These are phyloP conservation scores for Haematococcus lacustris DNA, from an alignment of 139 green algal species.

Conservation along the genomic window DNA sequence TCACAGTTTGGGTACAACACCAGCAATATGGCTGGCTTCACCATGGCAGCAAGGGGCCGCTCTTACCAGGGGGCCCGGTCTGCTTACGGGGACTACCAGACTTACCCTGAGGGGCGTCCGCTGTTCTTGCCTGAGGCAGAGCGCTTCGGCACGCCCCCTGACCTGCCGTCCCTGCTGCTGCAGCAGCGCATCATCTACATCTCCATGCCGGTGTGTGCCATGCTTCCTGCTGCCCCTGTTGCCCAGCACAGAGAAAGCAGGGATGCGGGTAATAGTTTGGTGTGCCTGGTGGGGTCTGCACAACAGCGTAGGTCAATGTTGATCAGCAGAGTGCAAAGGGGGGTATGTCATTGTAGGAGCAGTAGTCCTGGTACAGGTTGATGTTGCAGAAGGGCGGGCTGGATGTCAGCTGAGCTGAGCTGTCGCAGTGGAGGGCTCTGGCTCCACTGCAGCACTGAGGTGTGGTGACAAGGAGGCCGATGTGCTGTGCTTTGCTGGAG, in stretches of 20 bases:
- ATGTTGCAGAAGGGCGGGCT: neutral
- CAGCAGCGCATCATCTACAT: slow-evolving; percentile 80
- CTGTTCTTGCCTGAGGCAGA: slow-evolving; percentile 54
- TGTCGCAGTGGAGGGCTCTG: too few relatives aligned
- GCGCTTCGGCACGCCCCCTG: slow-evolving; percentile 55
- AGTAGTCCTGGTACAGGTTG: neutral
- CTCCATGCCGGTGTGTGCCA: slow-evolving; percentile 62
- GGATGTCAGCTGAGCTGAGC: too few relatives aligned
- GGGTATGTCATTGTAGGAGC: neutral
- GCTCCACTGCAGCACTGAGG: too few relatives aligned
- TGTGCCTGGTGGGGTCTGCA: neutral
- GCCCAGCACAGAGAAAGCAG: neutral
- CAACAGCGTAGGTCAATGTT: neutral
- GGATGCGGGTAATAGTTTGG: neutral
- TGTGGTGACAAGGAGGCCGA: too few relatives aligned
- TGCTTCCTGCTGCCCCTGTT: neutral
- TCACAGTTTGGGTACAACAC: slow-evolving; percentile 31
- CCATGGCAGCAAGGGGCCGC: slow-evolving; percentile 11
- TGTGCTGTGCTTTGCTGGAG: too few relatives aligned
- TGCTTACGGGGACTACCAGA: slow-evolving; percentile 44
- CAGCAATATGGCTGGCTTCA: slow-evolving; percentile 20
- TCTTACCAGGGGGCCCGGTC: slow-evolving; percentile 22
- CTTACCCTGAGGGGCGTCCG: slow-evolving; percentile 44
- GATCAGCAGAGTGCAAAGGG: neutral
- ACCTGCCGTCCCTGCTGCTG: slow-evolving; percentile 78